Conservation (phyloP, 306 rosid genomes). For the Lathyrus aphaca region DNA sequence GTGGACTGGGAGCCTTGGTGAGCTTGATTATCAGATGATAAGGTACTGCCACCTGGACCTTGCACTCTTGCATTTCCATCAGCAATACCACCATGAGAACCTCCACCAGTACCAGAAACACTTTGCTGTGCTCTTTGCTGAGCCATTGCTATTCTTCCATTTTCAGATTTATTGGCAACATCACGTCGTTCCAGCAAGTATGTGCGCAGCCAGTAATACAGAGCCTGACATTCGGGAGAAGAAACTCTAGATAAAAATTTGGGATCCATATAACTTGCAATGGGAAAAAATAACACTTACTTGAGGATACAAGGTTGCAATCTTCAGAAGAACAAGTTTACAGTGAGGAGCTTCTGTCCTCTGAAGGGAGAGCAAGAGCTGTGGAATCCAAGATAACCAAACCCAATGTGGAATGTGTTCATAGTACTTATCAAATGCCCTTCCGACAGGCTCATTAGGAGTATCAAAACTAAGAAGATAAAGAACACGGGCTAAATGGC, state of each 20-base stretch:
- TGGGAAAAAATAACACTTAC: constrained; percentile 47
- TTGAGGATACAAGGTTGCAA: constrained; percentile 90
- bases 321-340: constrained; percentile 91
- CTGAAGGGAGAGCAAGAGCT: constrained; percentile 96
- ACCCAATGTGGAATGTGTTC: constrained; percentile 99
- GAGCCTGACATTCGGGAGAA: constrained; percentile 65
- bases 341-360: constrained; percentile 95
- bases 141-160: constrained; percentile 84
- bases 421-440: constrained; percentile 86
- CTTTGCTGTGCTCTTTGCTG: constrained; percentile 93
- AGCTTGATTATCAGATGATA: constrained; percentile 71
- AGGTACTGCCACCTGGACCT: constrained; percentile 66
- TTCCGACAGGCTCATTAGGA: constrained; percentile 86
- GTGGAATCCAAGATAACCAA: constrained; percentile 99
- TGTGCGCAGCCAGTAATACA: constrained; percentile 98
- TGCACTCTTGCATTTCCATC: constrained; percentile 83
- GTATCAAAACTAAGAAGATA: constrained; percentile 98
- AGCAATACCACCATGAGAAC: constrained; percentile 77
- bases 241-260: constrained; percentile 37
- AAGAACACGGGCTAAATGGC: constrained; percentile 95
- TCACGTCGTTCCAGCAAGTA: constrained; percentile 97
- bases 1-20: constrained; percentile 79
- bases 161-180: constrained; percentile 95
- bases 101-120: constrained; percentile 62
- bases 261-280: constrained; percentile 15